Evolutionary conservation across 2,329 filamentous ascomycete species (phyloP).

Genomic region (Ophiobolus disseminans): DNA sequence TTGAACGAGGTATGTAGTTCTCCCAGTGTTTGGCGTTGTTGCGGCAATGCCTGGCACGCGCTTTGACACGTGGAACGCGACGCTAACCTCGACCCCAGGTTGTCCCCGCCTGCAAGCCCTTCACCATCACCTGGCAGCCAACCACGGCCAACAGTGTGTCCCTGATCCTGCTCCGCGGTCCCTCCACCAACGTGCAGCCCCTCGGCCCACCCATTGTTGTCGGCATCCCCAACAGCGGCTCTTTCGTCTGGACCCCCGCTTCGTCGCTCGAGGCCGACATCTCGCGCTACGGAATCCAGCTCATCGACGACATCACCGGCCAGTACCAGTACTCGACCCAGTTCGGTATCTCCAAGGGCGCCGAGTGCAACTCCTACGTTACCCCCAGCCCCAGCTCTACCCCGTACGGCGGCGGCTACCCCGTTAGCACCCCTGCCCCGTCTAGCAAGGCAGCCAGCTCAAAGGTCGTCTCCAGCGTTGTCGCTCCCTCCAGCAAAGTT

Average conservation of each 20-base stretch:
- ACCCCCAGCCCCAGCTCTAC: conserved; percentile 26
- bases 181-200: conserved; percentile 61
- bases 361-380: conserved; percentile 26
- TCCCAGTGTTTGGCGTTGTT: not conserved
- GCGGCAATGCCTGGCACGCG: conserved; percentile 4
- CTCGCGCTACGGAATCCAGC: conserved; percentile 66
- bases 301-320: conserved; percentile 66
- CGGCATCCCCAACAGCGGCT: conserved; percentile 63
- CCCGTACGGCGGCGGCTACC: conserved; percentile 16
- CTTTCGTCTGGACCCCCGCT: conserved; percentile 62
- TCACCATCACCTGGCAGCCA: conserved; percentile 65
- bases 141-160: conserved; percentile 59
- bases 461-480: conserved; percentile 1
- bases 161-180: conserved; percentile 67
- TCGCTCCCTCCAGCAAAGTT: conserved; percentile 17
- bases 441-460: conserved; percentile 6
- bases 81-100: conserved; percentile 35
- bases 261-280: conserved; percentile 55
- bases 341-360: conserved; percentile 64
- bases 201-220: conserved; percentile 56
- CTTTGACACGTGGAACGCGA: conserved; percentile 1
- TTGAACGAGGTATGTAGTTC: conserved; percentile 53
- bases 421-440: conserved; percentile 23
- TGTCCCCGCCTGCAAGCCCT: conserved; percentile 63
- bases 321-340: conserved; percentile 67